Conservation (phyloP, 345 rosid genomes). For the Salix exigua region DNA sequence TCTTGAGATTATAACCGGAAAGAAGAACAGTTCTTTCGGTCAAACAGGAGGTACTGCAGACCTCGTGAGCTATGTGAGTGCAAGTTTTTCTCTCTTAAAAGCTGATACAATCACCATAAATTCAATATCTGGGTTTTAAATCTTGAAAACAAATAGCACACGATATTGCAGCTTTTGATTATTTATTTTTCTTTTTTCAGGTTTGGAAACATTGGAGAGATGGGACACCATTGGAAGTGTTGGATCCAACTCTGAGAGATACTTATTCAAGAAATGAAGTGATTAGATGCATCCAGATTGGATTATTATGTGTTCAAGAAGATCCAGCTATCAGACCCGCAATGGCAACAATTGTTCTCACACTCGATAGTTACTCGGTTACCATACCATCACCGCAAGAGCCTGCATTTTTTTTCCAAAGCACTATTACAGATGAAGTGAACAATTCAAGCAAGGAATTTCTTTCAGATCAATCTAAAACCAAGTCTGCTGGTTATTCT, state of each 20-base stretch:
- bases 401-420: constrained; percentile 28
- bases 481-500: constrained; percentile 21
- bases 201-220: constrained; percentile 59
- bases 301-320: constrained; percentile 62
- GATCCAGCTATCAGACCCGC: constrained; percentile 47
- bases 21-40: constrained; percentile 17
- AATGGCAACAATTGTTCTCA: constrained; percentile 43
- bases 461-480: constrained; percentile 13
- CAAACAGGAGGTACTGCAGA: constrained; percentile 2
- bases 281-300: constrained; percentile 47
- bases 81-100: background rate
- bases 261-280: constrained; percentile 39
- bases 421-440: constrained; percentile 2
- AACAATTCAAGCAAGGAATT: background rate
- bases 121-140: background rate
- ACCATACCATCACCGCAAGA: constrained; percentile 33
- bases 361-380: constrained; percentile 42
- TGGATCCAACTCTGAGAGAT: constrained; percentile 39
- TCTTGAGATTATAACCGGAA: constrained; percentile 21
- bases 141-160: background rate
- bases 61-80: constrained; percentile 22
- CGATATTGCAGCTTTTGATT: background rate
- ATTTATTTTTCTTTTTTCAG: constrained; percentile 16
- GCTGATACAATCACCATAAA: background rate
- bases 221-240: constrained; percentile 36